Conservation (phyloP, 306 rosid genomes). For the Casuarina glauca region DNA sequence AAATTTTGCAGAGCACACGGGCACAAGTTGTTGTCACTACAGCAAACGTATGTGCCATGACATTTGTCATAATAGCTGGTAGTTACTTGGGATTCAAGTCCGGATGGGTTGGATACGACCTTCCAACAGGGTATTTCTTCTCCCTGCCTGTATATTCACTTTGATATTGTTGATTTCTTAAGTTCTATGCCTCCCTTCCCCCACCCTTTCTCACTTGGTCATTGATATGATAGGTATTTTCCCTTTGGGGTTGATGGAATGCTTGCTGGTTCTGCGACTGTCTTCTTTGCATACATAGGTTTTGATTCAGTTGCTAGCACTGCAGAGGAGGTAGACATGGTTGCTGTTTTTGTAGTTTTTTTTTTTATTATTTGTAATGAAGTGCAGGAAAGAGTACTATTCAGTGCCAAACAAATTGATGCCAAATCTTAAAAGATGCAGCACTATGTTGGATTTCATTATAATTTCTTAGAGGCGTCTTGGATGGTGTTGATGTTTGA, state of each 20-base stretch:
- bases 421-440: neutral
- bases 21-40: slow-evolving; percentile 72
- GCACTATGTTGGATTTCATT: neutral
- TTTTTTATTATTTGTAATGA: slow-evolving; percentile 5
- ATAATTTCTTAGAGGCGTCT: neutral
- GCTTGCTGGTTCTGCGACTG: slow-evolving; percentile 98
- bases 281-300: slow-evolving; percentile 91
- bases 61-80: slow-evolving; percentile 76
- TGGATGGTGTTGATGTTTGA: neutral
- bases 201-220: neutral
- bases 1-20: slow-evolving; percentile 68
- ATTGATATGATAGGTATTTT: slow-evolving; percentile 56
- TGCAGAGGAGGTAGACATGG: slow-evolving; percentile 79
- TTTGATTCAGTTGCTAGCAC: slow-evolving; percentile 92
- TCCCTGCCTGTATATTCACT: slow-evolving; percentile 16
- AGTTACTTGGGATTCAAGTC: slow-evolving; percentile 77
- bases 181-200: slow-evolving; percentile 18
- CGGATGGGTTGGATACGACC: slow-evolving; percentile 92
- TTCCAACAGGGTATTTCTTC: slow-evolving; percentile 66
- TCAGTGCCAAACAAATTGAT: neutral
- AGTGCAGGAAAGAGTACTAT: neutral
- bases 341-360: neutral
- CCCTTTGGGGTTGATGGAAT: slow-evolving; percentile 91
- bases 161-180: slow-evolving; percentile 11
- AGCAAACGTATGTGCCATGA: slow-evolving; percentile 79